Base-by-base conservation (phyloP, 306 rosid species). In the Trifolium repens region DNA sequence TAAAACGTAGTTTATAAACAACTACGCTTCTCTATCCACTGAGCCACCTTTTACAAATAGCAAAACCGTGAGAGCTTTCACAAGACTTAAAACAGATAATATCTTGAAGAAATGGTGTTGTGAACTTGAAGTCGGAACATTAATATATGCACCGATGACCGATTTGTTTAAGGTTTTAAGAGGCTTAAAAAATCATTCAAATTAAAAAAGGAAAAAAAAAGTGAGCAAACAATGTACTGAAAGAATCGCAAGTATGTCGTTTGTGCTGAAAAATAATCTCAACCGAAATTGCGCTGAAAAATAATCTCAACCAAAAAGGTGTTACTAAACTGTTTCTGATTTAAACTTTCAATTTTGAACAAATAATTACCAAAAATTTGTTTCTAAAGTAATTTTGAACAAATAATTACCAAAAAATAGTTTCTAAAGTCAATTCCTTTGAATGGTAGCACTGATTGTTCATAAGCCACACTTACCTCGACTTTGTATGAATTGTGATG, bases 401-500 rank as follows among this genome's bases (percentile, higher is more conserved):
- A 62, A 9, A 53, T 32, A 42, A 70, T 70, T 62, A 60, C 62
- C 60, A 62, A 70, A 61, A 71, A 75, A 1, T 2, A 16, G 61
- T 62, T 79, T 64, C 72, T 64, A 12, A 47, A 46, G 34, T 27
- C 34, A 52, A 35, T n/a, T 71, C 46, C 78, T 65, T 27, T 15
- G 22, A 64, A 65, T 71, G 65, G 71, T 47, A 66, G 69, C 69
- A 78, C 19, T 66, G 77, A 72, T 54, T 57, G 65, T 73, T 84
- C 78, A 61, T 47, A 69, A 49, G 67, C 76, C 53, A 85, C 76
- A 81, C 77, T 65, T 43, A 4, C 58, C 65, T 67, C 65, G 67
- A 66, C 65, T 52, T 19, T 54, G 65, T 52, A 60, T 46, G 52
- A 39, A 24, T 42, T 66, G 52, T 27, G 40, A 27, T 7, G 59